Percentiles rank a stretch among this genome's conserved stretches.
Evolutionary conservation across 257 asterid species (phyloP).

Genomic region (Marsdenia floribunda): DNA sequence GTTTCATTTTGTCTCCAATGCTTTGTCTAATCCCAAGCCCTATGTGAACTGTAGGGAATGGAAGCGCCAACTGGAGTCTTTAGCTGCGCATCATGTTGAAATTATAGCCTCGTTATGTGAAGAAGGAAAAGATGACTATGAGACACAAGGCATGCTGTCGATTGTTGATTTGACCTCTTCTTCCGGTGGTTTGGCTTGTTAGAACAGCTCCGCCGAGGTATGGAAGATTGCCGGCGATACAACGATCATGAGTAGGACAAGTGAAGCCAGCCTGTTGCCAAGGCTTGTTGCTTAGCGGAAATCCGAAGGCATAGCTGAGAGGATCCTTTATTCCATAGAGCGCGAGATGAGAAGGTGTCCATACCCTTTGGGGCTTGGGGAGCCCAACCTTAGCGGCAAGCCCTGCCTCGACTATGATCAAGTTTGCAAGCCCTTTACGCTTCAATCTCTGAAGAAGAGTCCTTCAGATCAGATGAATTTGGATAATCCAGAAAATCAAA

Average conservation of each 20-base stretch:
- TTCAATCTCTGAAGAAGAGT: constrained; percentile 61
- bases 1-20: constrained; percentile 72
- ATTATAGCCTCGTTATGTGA: constrained; percentile 57
- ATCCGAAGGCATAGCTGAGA: constrained; percentile 52
- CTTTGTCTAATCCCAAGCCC: constrained; percentile 56
- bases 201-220: constrained; percentile 79
- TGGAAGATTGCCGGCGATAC: constrained; percentile 65
- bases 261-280: constrained; percentile 77
- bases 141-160: constrained; percentile 59
- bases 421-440: constrained; percentile 65
- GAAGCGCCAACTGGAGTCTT: constrained; percentile 60
- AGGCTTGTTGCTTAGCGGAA: constrained; percentile 61
- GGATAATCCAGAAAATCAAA: no score
- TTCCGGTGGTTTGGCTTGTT: constrained; percentile 39
- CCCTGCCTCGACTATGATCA: constrained; percentile 70
- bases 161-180: no score
- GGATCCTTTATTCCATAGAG: no score
- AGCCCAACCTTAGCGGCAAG: constrained; percentile 80
- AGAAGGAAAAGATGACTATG: constrained; percentile 52
- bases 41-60: constrained; percentile 69
- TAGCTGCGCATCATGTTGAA: constrained; percentile 56
- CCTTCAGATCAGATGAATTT: no score
- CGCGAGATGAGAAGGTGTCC: constrained; percentile 67
- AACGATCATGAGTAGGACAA: constrained; percentile 63
- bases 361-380: constrained; percentile 80